Evolutionary conservation across 2,329 filamentous ascomycete genomes (phyloP), one percentile per base, ranked within the genome.

Genomic region (Arthrobotrys conoides): DNA sequence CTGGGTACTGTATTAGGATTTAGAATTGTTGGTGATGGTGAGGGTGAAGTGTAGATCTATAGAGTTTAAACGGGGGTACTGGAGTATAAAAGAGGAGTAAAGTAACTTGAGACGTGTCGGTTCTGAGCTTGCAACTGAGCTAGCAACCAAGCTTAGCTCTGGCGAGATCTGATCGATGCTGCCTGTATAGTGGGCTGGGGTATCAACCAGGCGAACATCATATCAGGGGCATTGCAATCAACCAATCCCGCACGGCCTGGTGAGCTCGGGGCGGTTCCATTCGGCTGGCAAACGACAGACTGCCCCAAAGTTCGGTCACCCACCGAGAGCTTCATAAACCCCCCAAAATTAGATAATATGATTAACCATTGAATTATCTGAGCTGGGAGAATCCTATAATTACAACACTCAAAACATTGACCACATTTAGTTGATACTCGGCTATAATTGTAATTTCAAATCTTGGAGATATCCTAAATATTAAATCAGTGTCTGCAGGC

Each of bases 201-300:
- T 46, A 46, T 5, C 41, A 46, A 46, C 41, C 41, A 46, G 41
- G 41, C 41, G 41, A 18, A 16, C 10, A 38, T 24, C 44, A 20
- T 24, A 48, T 59, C 49, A 59, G 20, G 20, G 33, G 48, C 46
- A 66, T 33, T 24, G 9, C 3, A 24, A n/a, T 5, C 22, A 24
- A 30, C 44, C 48, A 49, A 27, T 48, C 27, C 38, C 12, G 22
- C n/a, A 36, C 6, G 8, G 38, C 63, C 53, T 75, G 63, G 51
- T n/a, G 71, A 68, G 71, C 71, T 68, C n/a, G n/a, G n/a, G n/a
- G n/a, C n/a, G 61, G 38, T 18, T 75, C 55, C 68, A 68, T 75
- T 75, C 63, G 71, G 63, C 70, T 20, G 22, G 49, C 49, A 20
- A 33, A 30, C 63, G 70, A 59, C 33, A 14, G 53, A n/a, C 16